Percentiles rank a stretch among this genome's conserved stretches.
Evolutionary conservation across 345 rosid species (phyloP).

Genomic region (Gossypium turneri): DNA sequence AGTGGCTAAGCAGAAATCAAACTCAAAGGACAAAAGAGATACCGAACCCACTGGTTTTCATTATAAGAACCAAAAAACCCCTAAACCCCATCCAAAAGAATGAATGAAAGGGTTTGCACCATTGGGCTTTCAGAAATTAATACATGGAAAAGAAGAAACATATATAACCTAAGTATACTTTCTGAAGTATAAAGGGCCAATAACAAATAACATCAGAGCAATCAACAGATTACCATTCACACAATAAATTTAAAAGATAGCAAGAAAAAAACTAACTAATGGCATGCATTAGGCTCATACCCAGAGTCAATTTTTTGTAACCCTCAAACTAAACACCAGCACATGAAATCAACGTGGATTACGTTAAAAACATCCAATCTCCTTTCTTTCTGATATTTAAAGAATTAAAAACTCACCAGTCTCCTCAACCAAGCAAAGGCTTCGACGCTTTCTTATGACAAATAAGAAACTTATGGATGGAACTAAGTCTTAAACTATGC

Average conservation of each 20-base stretch:
- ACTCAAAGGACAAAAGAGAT: background rate
- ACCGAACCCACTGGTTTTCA: background rate
- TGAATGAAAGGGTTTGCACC: background rate
- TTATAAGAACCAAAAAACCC: background rate
- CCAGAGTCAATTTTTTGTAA: background rate
- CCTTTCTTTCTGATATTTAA: background rate
- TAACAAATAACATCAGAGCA: background rate
- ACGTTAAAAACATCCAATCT: background rate
- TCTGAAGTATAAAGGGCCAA: background rate
- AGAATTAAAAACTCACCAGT: background rate
- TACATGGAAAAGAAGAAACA: background rate
- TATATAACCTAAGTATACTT: background rate
- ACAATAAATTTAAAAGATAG: background rate
- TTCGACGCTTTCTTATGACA: background rate
- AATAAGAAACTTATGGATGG: background rate
- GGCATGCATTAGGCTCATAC: background rate
- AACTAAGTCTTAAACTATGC: background rate
- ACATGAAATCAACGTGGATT: background rate
- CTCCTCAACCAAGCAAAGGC: background rate
- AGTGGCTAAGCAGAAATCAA: slow-evolving; percentile 3
- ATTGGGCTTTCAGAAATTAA: background rate
- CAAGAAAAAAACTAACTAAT: background rate
- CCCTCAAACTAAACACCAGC: background rate
- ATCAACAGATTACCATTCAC: background rate
- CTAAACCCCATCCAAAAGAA: background rate